Evolutionary conservation across 768 basidiomycete genomes (phyloP).

Genomic region (Omphalotus guepiniiformis): DNA sequence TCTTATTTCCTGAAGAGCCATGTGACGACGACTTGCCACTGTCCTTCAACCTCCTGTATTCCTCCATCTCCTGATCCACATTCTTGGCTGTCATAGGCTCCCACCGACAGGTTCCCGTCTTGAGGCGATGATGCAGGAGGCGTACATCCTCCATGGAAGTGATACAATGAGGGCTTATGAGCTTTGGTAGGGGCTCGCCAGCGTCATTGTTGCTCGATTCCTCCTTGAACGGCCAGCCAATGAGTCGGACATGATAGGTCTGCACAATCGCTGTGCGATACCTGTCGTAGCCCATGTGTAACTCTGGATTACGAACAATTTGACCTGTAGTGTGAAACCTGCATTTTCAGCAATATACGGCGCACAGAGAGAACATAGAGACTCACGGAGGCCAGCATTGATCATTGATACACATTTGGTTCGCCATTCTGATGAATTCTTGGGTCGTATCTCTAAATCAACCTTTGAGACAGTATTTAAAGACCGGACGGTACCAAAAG

Average conservation of each 20-base stretch:
- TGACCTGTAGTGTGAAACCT: too few species aligned
- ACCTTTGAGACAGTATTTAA: too few species aligned
- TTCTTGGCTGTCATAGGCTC: not conserved
- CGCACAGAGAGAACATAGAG: not conserved
- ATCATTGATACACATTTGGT: conserved; percentile 8
- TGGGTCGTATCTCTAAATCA: too few species aligned
- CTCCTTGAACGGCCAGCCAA: conserved; percentile 18
- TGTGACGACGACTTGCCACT: not conserved
- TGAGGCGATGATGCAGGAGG: not conserved
- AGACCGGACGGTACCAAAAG: too few species aligned
- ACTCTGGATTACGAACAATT: not conserved
- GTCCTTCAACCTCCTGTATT: not conserved
- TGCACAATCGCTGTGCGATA: conserved; percentile 12
- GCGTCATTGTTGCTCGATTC: too few species aligned
- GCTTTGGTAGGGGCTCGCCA: not conserved
- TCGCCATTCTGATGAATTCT: too few species aligned
- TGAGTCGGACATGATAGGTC: conserved; percentile 10
- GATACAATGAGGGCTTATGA: not conserved
- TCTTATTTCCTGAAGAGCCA: not conserved
- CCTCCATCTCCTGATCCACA: not conserved
- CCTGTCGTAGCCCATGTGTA: conserved; percentile 14
- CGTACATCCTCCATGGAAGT: not conserved
- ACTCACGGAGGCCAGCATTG: conserved; percentile 10
- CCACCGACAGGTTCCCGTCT: not conserved
- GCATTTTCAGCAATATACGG: not conserved